Percentiles rank a stretch among this genome's conserved stretches.
Evolutionary conservation across 208 protist species (phyloP).

Genomic region (Trypanosoma cruzi): DNA sequence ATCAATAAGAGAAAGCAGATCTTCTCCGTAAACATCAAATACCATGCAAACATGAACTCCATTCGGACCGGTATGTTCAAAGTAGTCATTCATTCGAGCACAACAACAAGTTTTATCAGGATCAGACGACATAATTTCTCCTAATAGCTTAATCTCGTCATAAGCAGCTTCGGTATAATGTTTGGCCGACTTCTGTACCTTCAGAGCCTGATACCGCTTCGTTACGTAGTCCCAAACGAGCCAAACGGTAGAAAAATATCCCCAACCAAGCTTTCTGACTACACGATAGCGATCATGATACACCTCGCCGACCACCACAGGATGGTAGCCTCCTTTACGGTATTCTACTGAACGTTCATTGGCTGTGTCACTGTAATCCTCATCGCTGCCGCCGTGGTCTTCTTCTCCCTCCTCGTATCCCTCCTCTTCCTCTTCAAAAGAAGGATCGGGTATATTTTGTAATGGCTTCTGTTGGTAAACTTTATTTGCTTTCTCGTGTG

Average conservation of each 20-base stretch:
- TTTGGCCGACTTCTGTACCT: constrained; percentile 80
- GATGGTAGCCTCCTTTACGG: constrained; percentile 97
- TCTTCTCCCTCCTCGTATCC: constrained; percentile 40
- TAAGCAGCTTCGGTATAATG: constrained; percentile 84
- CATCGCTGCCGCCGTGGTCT: constrained; percentile 67
- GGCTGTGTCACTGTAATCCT: constrained; percentile 88
- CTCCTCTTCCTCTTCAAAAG: constrained; percentile 36
- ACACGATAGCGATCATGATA: constrained; percentile 95
- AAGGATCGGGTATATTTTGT: constrained; percentile 37
- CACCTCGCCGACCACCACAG: constrained; percentile 93
- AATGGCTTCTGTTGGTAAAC: constrained; percentile 30
- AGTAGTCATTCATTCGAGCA: constrained; percentile 88
- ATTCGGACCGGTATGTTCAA: constrained; percentile 88
- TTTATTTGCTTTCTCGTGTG: constrained; percentile 43
- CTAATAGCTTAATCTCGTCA: constrained; percentile 82
- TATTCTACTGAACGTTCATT: constrained; percentile 88
- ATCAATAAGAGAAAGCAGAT: constrained; percentile 96
- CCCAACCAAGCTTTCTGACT: constrained; percentile 98
- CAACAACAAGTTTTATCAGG: constrained; percentile 69
- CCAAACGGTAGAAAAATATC: constrained; percentile 99
- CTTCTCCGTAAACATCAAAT: constrained; percentile 97
- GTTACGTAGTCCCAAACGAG: constrained; percentile 96
- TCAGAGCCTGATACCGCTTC: constrained; percentile 88
- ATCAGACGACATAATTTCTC: constrained; percentile 83
- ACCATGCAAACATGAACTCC: constrained; percentile 96